Evolutionary conservation across 2,329 filamentous ascomycete genomes (phyloP), one percentile per base, ranked within the genome.

Genomic region (Cytospora chrysosperma): DNA sequence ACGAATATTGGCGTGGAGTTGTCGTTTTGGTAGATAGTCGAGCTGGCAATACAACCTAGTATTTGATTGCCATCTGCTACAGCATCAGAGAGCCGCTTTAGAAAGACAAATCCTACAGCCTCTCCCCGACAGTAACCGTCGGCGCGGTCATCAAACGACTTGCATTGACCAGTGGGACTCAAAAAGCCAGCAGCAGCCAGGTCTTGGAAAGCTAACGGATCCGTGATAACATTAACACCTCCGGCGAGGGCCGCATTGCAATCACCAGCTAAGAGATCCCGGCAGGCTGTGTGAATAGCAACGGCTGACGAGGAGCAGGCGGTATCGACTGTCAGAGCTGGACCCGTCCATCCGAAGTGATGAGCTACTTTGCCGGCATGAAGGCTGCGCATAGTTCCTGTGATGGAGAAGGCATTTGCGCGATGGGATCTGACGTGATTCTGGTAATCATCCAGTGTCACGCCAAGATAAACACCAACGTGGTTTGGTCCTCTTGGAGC

Each of bases 101-200:
- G 65, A 3, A 83, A 69, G 0, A 86, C 68, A n/a, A n/a, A n/a
- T n/a, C n/a, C n/a, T n/a, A n/a, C n/a, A n/a, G n/a, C n/a, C n/a
- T n/a, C n/a, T n/a, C n/a, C 58, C 15, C 82, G 74, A 10, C 77
- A 82, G 64, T 85, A 86, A 0, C 84, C 84, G 62, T 82, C 76
- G 7, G 70, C 73, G 0, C 28, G 9, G 2, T 59, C 66, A 28
- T 74, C 73, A 55, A 75, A 77, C 0, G 75, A 64, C 62, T 72
- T 74, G 55, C 70, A 75, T 51, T 70, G 65, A 0, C 75, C 75
- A 0, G 71, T 72, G 1, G 68, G 66, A 56, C 70, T 74, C 1
- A 74, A 67, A 28, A 76, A 74, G 5, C 70, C 69, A 1, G 73
- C 80, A 1, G 32, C 65, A 7, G 65, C 67, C 7, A 73, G 64